Percentiles rank a stretch among this genome's conserved stretches.
Conservation (phyloP, 352 stramenopile species). For the Globisporangium mamillatum region DNA sequence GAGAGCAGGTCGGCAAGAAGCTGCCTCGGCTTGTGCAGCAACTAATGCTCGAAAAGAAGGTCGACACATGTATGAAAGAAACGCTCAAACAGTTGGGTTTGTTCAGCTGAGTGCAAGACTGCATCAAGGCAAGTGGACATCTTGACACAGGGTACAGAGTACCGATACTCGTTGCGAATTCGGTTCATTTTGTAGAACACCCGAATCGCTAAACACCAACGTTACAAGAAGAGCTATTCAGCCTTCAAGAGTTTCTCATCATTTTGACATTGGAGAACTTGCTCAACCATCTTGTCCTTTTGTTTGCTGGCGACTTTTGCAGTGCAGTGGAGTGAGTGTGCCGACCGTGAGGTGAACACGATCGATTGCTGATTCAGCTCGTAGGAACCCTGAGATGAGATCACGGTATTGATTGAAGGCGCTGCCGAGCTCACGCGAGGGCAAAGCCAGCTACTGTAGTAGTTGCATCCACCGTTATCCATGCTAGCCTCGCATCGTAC, state of each 20-base stretch:
- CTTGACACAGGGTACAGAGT: not conserved
- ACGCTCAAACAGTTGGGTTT: not conserved
- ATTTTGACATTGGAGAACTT: not conserved
- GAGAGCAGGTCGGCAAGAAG: too few species aligned
- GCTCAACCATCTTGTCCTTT: not conserved
- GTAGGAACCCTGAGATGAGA: not conserved
- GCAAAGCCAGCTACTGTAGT: not conserved
- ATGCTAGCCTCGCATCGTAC: not conserved
- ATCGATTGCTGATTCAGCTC: not conserved
- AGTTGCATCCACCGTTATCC: too few species aligned
- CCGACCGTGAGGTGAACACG: not conserved
- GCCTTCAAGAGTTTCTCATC: not conserved
- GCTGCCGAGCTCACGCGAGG: not conserved
- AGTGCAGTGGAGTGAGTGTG: not conserved
- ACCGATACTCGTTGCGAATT: not conserved
- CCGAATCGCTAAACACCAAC: not conserved
- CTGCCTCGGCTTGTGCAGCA: too few species aligned
- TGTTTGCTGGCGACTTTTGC: too few species aligned
- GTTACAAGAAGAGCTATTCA: not conserved
- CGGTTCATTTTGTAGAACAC: not conserved
- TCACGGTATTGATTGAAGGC: not conserved
- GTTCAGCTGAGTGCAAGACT: not conserved
- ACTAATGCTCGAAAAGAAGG: too few species aligned
- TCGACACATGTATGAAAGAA: too few species aligned
- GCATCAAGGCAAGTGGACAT: not conserved